Evolutionary conservation across 1,284 basidiomycete genomes (phyloP).

Genomic region (Rhodotorula sp.): DNA sequence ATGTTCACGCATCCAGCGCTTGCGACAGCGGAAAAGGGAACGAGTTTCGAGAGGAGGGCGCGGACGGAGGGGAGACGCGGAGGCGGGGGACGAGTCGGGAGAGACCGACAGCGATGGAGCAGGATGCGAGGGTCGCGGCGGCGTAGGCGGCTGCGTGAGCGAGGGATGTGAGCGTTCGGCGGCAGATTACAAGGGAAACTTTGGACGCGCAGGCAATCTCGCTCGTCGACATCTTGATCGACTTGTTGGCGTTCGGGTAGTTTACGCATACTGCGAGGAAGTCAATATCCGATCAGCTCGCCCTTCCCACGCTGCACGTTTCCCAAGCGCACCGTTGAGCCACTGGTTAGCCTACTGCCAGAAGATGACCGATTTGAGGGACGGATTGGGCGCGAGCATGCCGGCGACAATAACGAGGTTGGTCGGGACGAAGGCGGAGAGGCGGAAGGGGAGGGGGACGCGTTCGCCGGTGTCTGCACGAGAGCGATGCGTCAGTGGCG

Average conservation of each 20-base stretch:
- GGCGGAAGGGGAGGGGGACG: slow-evolving; percentile 56
- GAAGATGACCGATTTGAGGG: slow-evolving; percentile 49
- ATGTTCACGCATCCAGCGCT: slow-evolving; percentile 56
- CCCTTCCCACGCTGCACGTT: neutral
- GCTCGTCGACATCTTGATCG: slow-evolving; percentile 39
- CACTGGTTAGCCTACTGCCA: slow-evolving; percentile 60
- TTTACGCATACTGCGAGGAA: slow-evolving; percentile 41
- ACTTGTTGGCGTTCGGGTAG: slow-evolving; percentile 45
- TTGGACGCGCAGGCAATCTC: slow-evolving; percentile 38
- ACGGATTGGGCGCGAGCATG: slow-evolving; percentile 47
- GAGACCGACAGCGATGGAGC: slow-evolving; percentile 56
- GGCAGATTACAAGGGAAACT: too few species aligned
- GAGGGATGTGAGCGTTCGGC: neutral
- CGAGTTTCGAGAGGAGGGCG: slow-evolving; percentile 52
- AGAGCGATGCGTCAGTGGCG: neutral
- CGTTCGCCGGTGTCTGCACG: slow-evolving; percentile 52
- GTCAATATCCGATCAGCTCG: neutral
- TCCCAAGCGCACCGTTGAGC: slow-evolving; percentile 48
- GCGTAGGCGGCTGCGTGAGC: slow-evolving; percentile 51
- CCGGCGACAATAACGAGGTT: slow-evolving; percentile 54
- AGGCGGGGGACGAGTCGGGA: slow-evolving; percentile 54
- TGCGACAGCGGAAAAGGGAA: slow-evolving; percentile 57
- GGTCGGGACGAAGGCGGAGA: slow-evolving; percentile 58
- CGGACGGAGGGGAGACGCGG: slow-evolving; percentile 45
- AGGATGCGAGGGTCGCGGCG: slow-evolving; percentile 55